A percentile compares a stretch with the other conserved stretches of the same genome.
Conservation (phyloP, 768 basidiomycete species). For the Lepiota venenata region DNA sequence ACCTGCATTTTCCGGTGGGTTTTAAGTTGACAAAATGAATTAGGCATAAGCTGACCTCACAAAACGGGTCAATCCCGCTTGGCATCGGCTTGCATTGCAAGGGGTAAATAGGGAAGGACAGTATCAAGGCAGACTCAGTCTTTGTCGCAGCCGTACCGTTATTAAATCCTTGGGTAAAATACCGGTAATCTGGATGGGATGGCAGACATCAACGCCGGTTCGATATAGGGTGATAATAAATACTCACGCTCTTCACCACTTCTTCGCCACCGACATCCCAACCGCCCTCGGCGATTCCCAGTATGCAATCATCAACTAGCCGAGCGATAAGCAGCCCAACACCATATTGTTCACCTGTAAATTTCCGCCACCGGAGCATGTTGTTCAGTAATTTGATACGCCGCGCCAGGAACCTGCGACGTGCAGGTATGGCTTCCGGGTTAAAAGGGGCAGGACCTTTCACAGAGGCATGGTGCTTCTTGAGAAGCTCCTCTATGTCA, state of each 20-base stretch:
- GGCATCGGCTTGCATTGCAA: background rate
- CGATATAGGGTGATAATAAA: conserved; percentile 10
- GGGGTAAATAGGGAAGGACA: background rate
- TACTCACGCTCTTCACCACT: conserved; percentile 53
- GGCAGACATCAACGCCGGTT: conserved; percentile 15
- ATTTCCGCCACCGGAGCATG: conserved; percentile 73
- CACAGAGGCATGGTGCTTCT: conserved; percentile 41
- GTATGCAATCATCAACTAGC: conserved; percentile 56
- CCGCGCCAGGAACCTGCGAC: conserved; percentile 64
- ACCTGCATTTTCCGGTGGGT: background rate
- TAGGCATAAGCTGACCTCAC: conserved; percentile 1
- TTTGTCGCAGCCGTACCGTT: conserved; percentile 20
- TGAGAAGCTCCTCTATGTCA: conserved; percentile 46
- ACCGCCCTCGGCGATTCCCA: conserved; percentile 65
- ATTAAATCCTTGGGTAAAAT: conserved; percentile 34
- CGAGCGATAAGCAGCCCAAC: conserved; percentile 50
- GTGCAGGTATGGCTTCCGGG: conserved; percentile 70
- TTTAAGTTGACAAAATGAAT: background rate
- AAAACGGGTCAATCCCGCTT: background rate
- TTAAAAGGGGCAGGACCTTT: conserved; percentile 52
- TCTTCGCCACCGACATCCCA: conserved; percentile 89
- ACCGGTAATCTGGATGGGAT: conserved; percentile 26
- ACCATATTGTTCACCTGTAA: conserved; percentile 57
- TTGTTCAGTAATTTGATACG: conserved; percentile 72
- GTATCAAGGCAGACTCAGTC: conserved; percentile 13